Evolutionary conservation across 768 basidiomycete species (phyloP), one percentile per base, ranked within the genome.

Genomic region (Nevesoporus exiguus): DNA sequence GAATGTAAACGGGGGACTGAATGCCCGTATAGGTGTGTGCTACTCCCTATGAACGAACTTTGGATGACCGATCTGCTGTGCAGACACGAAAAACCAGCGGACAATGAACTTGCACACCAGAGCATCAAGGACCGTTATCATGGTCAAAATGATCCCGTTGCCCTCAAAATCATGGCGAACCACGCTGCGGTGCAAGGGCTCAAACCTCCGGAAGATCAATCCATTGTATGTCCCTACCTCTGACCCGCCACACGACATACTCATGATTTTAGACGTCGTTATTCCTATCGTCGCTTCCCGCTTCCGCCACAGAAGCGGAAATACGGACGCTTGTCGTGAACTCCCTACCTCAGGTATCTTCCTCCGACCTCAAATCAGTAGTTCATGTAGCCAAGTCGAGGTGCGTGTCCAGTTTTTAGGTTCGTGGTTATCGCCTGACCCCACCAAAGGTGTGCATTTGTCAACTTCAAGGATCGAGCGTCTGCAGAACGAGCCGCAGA

Each of bases 41-140:
- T 6, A 2, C 41, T 9, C 15, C 25, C 14, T 14, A 10, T 37
- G 55, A 34, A 43, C 33, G 25, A 31, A 5, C 10, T 27, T 21
- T 40, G 34, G 39, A 21, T 15, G 29, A 49, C 39, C 49, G 47
- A 58, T 47, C 30, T 49, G 49, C 24, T 17, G 41, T 25, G 48
- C 54, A 89, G 95, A 56, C 96, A 98, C 64, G 97, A 99, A 70
- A 82, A 87, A 65, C 93, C 93, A 0, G 80, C 79, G 17, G 81
- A 93, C 61, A 90, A 88, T 56, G 92, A 86, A 37, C 70, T 94
- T 42, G 80, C 90, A 13, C 88, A 93, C 62, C 96, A 99, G 72
- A 98, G 93, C 65, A 86, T 98, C 47, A 86, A 90, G 62, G 96
- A 98, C 73, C 80, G 97, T 48, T 98, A 93, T 71, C 86, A 98